Percentiles rank a stretch among this genome's conserved stretches.
Conservation (phyloP, 2,329 filamentous ascomycete species). For the Drechslerella dactyloides region DNA sequence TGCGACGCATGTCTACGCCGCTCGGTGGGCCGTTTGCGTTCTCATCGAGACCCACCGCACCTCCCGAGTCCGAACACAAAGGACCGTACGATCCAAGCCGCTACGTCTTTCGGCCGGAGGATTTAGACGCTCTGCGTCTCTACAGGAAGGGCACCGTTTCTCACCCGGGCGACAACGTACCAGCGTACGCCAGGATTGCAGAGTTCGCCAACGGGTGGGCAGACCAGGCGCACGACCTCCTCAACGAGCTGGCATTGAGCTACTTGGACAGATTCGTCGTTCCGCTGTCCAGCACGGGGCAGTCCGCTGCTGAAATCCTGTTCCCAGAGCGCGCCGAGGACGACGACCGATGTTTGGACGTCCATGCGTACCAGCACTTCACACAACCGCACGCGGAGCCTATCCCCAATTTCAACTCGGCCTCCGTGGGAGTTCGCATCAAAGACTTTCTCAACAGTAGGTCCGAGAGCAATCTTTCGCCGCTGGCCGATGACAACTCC, state of each 20-base stretch:
- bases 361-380: constrained; percentile 9
- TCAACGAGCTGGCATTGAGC: constrained; percentile 12
- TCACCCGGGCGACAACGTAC: too few species aligned
- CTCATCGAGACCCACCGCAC: not conserved
- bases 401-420: not conserved
- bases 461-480: not conserved
- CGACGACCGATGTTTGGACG: not conserved
- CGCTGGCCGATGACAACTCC: not conserved
- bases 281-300: not conserved
- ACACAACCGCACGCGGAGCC: not conserved
- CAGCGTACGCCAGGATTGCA: not conserved
- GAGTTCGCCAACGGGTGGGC: constrained; percentile 10
- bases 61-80: not conserved
- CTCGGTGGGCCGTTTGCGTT: not conserved
- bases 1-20: constrained; percentile 1
- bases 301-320: not conserved
- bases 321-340: not conserved
- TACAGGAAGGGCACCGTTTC: not conserved
- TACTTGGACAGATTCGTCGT: constrained; percentile 16
- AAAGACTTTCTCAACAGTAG: constrained; percentile 2
- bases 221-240: not conserved
- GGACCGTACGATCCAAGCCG: not conserved
- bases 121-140: constrained; percentile 4
- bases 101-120: not conserved
- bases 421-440: constrained; percentile 6